Evolutionary conservation across 2,329 filamentous ascomycete species (phyloP).

Genomic region (Ophiostoma ulmi): DNA sequence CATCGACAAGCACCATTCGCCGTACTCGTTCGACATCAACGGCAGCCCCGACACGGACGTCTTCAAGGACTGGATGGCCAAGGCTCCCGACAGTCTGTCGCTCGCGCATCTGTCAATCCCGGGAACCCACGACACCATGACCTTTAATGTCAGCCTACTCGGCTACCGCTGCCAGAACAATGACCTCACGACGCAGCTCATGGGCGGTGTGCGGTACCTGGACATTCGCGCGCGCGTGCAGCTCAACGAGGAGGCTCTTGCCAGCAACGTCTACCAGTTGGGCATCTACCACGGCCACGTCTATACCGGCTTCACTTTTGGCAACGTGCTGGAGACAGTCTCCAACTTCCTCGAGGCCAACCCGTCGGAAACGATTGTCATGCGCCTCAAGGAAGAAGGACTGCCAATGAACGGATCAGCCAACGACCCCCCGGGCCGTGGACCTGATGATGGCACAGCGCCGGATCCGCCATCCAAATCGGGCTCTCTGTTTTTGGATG

Average conservation of each 20-base stretch:
- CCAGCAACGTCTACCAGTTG: conserved; percentile 31
- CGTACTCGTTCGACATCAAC: conserved; percentile 41
- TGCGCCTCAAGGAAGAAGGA: conserved; percentile 49
- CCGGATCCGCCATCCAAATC: not conserved
- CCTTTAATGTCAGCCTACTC: conserved; percentile 38
- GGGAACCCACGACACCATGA: conserved; percentile 52
- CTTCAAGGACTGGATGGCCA: conserved; percentile 40
- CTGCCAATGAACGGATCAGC: conserved; percentile 32
- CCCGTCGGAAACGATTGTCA: conserved; percentile 44
- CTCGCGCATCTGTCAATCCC: conserved; percentile 46
- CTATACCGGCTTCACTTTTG: conserved; percentile 43
- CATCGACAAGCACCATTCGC: conserved; percentile 28
- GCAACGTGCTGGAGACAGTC: conserved; percentile 41
- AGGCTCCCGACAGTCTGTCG: conserved; percentile 38
- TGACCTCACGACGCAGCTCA: conserved; percentile 42
- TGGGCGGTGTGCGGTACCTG: conserved; percentile 46
- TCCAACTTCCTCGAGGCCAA: conserved; percentile 43
- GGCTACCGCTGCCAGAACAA: conserved; percentile 46
- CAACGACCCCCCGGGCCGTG: conserved; percentile 21
- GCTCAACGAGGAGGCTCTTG: conserved; percentile 17
- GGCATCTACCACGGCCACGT: conserved; percentile 45
- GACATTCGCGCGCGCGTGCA: conserved; percentile 44
- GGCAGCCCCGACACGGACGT: conserved; percentile 27
- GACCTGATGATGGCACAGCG: not conserved
- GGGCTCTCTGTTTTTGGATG: conserved; percentile 39